Evolutionary conservation across 73 alveolate genomes (phyloP), one percentile per base, ranked within the genome.

Genomic region (Paramecium primaurelia): DNA sequence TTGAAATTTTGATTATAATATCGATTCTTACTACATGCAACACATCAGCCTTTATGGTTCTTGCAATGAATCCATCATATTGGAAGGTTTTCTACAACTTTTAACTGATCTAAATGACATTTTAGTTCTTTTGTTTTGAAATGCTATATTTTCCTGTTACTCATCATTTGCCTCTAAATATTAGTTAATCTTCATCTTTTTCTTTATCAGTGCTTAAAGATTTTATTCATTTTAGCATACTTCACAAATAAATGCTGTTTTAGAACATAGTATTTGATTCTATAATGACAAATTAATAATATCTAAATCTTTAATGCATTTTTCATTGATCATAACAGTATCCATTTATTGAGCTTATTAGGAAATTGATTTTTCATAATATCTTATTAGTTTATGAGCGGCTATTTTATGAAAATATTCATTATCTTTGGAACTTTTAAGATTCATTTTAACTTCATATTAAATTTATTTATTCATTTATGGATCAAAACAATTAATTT

Each of bases 371-470:
- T 69, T 20, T 34, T 30, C 54, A 30, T 20, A 20, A 30, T 26
- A 34, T 6, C 26, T 6, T n/a, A 69, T 69, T 2, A 30, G 12
- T 69, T 26, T 69, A 37, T 42, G 42, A 36, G 68, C 68, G 4
- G 88, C 88, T 14, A 75, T 7, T 75, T 75, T 75, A 42, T 75
- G 88, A 16, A 75, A 75, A 75, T 75, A 38, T 5, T 30, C 38
- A 36, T 36, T 75, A 1, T 75, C 88, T 14, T 7, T 18, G 32
- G 88, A 75, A 2, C 16, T 5, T 6, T n/a, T 38, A 30, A 75
- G 20, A 38, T 75, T 75, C 20, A 75, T 6, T 20, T 18, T 38
- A 2, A 28, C 45, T 11, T 32, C 20, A 12, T 4, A 75, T 32
- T 8, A 25, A 6, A 38, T n/a, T 12, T 36, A 8, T 12, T 88